phyloP scores from a whole-genome alignment of 129 eudicot species.

The Erigeron canadensis region DNA sequence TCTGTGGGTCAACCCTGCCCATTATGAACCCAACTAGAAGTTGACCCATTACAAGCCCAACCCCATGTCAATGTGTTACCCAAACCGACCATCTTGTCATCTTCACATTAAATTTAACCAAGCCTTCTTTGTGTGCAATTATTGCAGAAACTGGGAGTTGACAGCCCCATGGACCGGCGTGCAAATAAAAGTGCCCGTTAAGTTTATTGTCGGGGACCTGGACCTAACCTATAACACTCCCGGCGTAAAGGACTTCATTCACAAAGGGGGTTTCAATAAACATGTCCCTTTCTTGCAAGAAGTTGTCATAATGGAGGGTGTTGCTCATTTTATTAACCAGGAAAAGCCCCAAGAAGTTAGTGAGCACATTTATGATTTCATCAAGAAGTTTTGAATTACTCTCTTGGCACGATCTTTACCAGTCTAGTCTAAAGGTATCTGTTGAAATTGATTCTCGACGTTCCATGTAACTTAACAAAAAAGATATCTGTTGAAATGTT shows the following conservation, averaged over 20 bases:
- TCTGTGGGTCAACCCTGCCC: not conserved
- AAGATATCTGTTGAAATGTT: no score
- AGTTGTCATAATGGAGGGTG: constrained; percentile 84
- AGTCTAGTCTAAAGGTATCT: not conserved
- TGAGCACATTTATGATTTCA: constrained; percentile 62
- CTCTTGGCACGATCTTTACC: constrained; percentile 7
- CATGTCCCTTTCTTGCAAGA: constrained; percentile 82
- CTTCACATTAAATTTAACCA: not conserved
- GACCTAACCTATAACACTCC: constrained; percentile 76
- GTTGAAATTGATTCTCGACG: not conserved
- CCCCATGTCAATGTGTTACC: no score
- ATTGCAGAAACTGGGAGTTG: constrained; percentile 77
- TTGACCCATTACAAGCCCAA: not conserved
- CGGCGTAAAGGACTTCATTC: constrained; percentile 73
- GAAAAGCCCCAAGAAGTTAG: constrained; percentile 67
- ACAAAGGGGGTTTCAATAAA: constrained; percentile 63
- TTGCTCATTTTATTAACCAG: constrained; percentile 72
- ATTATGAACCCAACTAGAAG: not conserved
- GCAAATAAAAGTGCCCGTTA: constrained; percentile 79
- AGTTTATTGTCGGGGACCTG: constrained; percentile 81
- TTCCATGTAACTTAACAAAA: no score
- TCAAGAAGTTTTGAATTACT: constrained; percentile 56
- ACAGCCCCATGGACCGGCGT: constrained; percentile 69
- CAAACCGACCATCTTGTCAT: no score
- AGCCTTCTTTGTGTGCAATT: not conserved